phyloP scores from a whole-genome alignment of 352 stramenopile genomes.

The Globisporangium apiculatum region DNA sequence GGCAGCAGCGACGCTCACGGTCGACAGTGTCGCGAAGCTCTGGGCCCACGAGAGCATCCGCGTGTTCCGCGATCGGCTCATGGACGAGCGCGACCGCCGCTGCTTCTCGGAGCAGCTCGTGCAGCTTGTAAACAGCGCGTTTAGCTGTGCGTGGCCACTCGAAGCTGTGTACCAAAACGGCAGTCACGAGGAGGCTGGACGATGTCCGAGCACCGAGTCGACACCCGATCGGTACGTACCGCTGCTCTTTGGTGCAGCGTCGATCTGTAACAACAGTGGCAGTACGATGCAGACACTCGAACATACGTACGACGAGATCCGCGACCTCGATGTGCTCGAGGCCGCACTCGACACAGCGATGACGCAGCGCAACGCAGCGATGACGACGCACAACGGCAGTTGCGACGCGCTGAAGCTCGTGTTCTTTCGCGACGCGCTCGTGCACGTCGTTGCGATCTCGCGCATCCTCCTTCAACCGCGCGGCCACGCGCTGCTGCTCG shows the following conservation, averaged over 20 bases:
- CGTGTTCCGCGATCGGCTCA: slow-evolving; percentile 91
- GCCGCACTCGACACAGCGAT: slow-evolving; percentile 41
- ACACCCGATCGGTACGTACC: not conserved
- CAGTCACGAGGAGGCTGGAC: not conserved
- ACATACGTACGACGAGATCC: slow-evolving; percentile 5
- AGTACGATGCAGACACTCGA: not conserved
- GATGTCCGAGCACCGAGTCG: not conserved
- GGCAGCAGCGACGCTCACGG: slow-evolving; percentile 11
- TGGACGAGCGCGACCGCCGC: slow-evolving; percentile 68
- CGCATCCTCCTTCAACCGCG: slow-evolving; percentile 79
- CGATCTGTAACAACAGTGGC: not conserved
- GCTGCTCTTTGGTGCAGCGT: slow-evolving; percentile 8
- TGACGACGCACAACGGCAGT: slow-evolving; percentile 38
- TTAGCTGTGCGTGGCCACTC: slow-evolving; percentile 59
- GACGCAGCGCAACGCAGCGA: slow-evolving; percentile 34
- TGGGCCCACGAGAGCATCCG: slow-evolving; percentile 89
- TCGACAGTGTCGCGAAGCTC: slow-evolving; percentile 56
- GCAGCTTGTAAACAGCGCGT: slow-evolving; percentile 42
- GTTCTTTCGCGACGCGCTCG: slow-evolving; percentile 79
- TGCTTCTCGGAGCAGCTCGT: slow-evolving; percentile 87
- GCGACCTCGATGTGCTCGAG: slow-evolving; percentile 57
- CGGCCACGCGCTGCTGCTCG: slow-evolving; percentile 83
- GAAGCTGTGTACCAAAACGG: slow-evolving; percentile 27
- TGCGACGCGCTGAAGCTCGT: slow-evolving; percentile 40
- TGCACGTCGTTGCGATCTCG: slow-evolving; percentile 81